These are phyloP conservation scores for Leptomonas pyrrhocoris DNA, from an alignment of 208 protist species.

Conservation along the genomic window DNA sequence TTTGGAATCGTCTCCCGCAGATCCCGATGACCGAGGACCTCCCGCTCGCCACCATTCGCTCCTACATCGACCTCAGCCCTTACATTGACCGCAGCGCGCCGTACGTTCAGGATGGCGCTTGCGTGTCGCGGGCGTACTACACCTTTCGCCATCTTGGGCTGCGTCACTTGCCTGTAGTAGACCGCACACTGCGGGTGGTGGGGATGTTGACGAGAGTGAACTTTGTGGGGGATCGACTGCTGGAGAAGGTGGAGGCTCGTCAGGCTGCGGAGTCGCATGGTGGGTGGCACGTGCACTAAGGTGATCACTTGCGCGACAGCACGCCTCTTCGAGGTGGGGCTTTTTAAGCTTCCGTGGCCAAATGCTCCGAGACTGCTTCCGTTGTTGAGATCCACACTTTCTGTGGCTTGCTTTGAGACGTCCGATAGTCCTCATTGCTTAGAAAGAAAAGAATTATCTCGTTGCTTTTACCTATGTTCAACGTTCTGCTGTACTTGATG, in stretches of 20 bases:
- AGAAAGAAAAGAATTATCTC: too few species aligned
- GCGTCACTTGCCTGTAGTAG: conserved; percentile 79
- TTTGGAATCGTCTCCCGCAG: conserved; percentile 49
- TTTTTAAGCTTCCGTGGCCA: too few species aligned
- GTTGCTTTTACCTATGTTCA: too few species aligned
- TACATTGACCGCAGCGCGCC: conserved; percentile 70
- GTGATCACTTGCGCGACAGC: too few species aligned
- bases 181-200: conserved; percentile 57
- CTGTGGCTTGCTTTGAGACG: too few species aligned
- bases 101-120: conserved; percentile 61
- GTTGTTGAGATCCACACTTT: too few species aligned
- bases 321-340: too few species aligned
- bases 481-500: too few species aligned
- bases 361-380: too few species aligned
- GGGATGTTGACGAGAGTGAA: conserved; percentile 85
- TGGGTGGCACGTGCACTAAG: background rate
- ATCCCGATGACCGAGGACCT: conserved; percentile 43
- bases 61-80: conserved; percentile 51
- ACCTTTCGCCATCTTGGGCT: conserved; percentile 80
- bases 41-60: conserved; percentile 22
- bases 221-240: conserved; percentile 64
- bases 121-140: conserved; percentile 71
- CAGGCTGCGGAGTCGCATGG: conserved; percentile 4
- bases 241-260: conserved; percentile 41
- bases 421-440: too few species aligned